Evolutionary conservation across 2,329 filamentous ascomycete genomes (phyloP).

Genomic region (Colletotrichum sp.): DNA sequence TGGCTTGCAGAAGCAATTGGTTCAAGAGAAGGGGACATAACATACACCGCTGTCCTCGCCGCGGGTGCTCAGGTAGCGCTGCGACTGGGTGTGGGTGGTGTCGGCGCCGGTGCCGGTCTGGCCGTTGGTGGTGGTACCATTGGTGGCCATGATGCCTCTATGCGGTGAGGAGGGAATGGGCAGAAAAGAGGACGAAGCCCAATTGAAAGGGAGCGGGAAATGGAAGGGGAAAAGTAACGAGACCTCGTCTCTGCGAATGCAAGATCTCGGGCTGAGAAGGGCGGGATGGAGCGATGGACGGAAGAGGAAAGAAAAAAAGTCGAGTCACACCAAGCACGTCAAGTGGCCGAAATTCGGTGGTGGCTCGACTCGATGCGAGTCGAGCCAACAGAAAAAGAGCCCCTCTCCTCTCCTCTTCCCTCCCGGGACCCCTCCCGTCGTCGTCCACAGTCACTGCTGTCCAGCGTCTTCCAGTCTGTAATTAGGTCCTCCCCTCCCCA

Average conservation of each 20-base stretch:
- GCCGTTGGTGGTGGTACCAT: conserved; percentile 39
- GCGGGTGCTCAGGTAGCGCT: conserved; percentile 56
- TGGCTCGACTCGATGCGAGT: not conserved
- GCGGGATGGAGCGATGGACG: not conserved
- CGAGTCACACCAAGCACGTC: conserved; percentile 18
- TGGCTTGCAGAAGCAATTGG: not conserved
- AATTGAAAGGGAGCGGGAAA: not conserved
- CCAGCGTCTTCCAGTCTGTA: not conserved
- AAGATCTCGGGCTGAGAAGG: not conserved
- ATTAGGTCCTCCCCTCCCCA: not conserved
- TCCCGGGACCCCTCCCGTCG: not conserved
- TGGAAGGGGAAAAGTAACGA: not conserved
- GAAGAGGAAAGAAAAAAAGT: not conserved
- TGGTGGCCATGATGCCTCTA: conserved; percentile 43
- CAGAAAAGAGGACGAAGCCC: not conserved
- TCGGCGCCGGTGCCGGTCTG: conserved; percentile 14
- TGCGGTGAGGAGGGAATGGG: not conserved
- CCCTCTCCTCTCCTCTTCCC: not conserved
- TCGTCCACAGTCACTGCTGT: not conserved
- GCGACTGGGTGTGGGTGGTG: conserved; percentile 47
- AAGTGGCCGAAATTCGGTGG: conserved; percentile 18
- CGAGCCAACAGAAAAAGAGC: not conserved
- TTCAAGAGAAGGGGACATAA: not conserved
- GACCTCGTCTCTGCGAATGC: not conserved
- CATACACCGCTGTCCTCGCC: conserved; percentile 55